Conservation (phyloP, 805 yeast species). For the Candida tibetensis region DNA sequence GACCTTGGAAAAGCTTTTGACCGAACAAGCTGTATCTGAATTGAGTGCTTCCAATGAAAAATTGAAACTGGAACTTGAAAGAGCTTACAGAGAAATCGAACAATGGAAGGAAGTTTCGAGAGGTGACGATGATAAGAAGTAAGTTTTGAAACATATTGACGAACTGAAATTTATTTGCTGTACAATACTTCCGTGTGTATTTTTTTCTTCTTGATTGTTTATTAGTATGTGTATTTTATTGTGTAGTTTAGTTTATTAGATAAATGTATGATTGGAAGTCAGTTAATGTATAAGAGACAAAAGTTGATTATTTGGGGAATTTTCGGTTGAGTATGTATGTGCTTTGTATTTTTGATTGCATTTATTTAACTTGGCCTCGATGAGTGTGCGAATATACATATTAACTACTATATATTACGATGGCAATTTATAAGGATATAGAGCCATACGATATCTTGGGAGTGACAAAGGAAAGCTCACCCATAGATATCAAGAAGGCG, state of each 20-base stretch:
- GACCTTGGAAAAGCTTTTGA: slow-evolving; percentile 87
- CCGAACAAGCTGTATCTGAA: slow-evolving; percentile 89
- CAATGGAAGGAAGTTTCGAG: slow-evolving; percentile 58
- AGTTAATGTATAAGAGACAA: not conserved
- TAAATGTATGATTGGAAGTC: not conserved
- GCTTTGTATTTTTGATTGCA: too few species aligned
- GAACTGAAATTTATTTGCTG: too few species aligned
- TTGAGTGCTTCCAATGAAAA: slow-evolving; percentile 82
- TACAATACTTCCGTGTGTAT: not conserved
- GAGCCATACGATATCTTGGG: slow-evolving; percentile 61
- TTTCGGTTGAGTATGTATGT: too few species aligned
- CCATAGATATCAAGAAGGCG: slow-evolving; percentile 58
- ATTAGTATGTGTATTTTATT: slow-evolving; percentile 8
- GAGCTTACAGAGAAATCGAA: slow-evolving; percentile 90
- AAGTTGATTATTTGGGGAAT: too few species aligned
- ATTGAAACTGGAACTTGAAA: slow-evolving; percentile 81
- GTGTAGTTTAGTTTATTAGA: not conserved
- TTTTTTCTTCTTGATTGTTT: slow-evolving; percentile 1
- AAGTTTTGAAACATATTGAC: too few species aligned
- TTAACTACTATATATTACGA: too few species aligned
- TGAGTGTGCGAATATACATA: too few species aligned
- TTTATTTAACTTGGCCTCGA: too few species aligned
- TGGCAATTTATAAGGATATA: slow-evolving; percentile 48
- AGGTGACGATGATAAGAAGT: slow-evolving; percentile 15
- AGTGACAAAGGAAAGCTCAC: slow-evolving; percentile 39